Conservation (phyloP, 2,329 filamentous ascomycete species). For the Didymella pinodella region DNA sequence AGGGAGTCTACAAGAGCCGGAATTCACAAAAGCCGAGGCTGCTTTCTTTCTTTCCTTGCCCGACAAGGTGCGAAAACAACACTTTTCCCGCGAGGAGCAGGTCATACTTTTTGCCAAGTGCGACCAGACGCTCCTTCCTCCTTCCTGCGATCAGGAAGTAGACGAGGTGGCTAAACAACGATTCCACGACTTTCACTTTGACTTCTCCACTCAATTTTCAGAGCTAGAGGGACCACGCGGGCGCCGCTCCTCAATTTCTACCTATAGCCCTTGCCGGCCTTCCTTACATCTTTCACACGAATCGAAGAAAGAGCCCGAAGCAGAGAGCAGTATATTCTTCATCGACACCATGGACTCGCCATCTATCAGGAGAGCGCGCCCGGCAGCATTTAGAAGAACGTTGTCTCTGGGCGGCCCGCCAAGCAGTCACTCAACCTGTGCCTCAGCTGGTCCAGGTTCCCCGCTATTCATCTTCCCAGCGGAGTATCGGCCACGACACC, state of each 20-base stretch:
- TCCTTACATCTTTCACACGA: constrained; percentile 22
- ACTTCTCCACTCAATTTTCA: constrained; percentile 26
- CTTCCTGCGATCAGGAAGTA: constrained; percentile 14
- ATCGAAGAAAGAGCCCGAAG: constrained; percentile 28
- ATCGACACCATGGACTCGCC: constrained; percentile 35
- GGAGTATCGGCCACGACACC: constrained; percentile 38
- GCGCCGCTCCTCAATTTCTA: constrained; percentile 29
- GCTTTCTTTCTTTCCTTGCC: constrained; percentile 75
- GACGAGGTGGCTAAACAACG: constrained; percentile 36
- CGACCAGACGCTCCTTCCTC: constrained; percentile 28
- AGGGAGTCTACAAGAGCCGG: constrained; percentile 33
- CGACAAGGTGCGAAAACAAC: constrained; percentile 73
- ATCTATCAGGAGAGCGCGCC: constrained; percentile 52
- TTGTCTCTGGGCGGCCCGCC: constrained; percentile 74
- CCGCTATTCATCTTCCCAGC: constrained; percentile 33
- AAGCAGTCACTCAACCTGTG: constrained; percentile 63
- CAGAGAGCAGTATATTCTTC: constrained; percentile 35
- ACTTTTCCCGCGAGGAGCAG: constrained; percentile 77
- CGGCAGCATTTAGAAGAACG: constrained; percentile 59
- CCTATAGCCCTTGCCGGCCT: constrained; percentile 31
- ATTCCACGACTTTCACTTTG: constrained; percentile 46
- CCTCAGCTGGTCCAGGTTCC: constrained; percentile 56
- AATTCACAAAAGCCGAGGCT: constrained; percentile 63
- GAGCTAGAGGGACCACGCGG: constrained; percentile 28
- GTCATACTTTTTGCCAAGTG: constrained; percentile 59